Evolutionary conservation across 176 grass and related monocot genomes (phyloP).

Genomic region (Tillandsia fasciculata): DNA sequence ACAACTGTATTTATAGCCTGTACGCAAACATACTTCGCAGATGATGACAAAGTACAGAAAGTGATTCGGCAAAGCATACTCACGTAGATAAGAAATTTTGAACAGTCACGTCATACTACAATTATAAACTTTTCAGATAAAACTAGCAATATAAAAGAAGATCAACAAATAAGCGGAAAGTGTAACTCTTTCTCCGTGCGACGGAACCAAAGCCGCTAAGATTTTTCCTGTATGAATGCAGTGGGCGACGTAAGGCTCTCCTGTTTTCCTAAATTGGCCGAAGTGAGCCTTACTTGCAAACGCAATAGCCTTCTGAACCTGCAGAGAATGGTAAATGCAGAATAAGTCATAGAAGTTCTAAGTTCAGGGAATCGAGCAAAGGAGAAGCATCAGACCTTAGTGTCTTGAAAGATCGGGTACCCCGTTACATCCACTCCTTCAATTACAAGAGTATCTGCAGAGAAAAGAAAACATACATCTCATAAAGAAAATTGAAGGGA

Average conservation of each 20-base stretch:
- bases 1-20: constrained; percentile 91
- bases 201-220: constrained; percentile 86
- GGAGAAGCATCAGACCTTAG: constrained; percentile 39
- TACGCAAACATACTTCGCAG: constrained; percentile 8
- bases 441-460: constrained; percentile 74
- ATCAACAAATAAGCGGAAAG: not conserved
- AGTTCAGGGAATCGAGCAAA: constrained; percentile 11
- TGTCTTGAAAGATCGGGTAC: constrained; percentile 73
- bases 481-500: not conserved
- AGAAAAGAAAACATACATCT: not conserved
- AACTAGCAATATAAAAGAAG: not conserved
- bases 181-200: constrained; percentile 68
- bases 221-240: constrained; percentile 96
- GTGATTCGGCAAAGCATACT: not conserved
- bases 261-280: constrained; percentile 86
- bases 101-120: not conserved
- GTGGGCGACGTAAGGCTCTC: constrained; percentile 89
- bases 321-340: constrained; percentile 18
- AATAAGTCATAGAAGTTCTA: constrained; percentile 14
- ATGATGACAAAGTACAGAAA: constrained; percentile 13
- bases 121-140: not conserved
- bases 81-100: not conserved
- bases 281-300: constrained; percentile 77
- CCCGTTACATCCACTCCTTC: constrained; percentile 98
- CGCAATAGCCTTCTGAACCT: constrained; percentile 78